A percentile compares a stretch with the other conserved stretches of the same genome.
phyloP scores from a whole-genome alignment of 2,329 filamentous ascomycete species.

The Parascedosporium putredinis region DNA sequence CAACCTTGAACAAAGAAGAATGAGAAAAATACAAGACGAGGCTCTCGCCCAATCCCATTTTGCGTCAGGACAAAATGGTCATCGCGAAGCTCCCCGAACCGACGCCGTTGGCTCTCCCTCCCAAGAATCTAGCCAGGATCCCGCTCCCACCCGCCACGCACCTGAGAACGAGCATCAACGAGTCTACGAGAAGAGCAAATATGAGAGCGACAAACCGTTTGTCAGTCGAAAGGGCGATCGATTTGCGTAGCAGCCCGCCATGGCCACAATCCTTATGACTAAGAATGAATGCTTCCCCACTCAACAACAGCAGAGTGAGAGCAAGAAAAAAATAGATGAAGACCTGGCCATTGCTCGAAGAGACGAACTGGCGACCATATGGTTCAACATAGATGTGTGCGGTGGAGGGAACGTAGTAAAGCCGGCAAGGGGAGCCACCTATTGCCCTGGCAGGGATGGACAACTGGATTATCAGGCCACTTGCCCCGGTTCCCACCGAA shows the following conservation, averaged over 20 bases:
- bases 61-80: conserved; percentile 17
- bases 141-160: conserved; percentile 76
- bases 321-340: too few relatives aligned
- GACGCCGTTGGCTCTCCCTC: conserved; percentile 53
- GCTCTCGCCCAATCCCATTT: conserved; percentile 9
- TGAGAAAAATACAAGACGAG: conserved; percentile 48
- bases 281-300: too few relatives aligned
- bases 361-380: too few relatives aligned
- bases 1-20: conserved; percentile 55
- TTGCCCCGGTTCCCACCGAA: too few relatives aligned
- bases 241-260: conserved; percentile 60
- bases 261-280: too few relatives aligned
- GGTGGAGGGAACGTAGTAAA: too few relatives aligned
- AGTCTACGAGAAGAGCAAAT: conserved; percentile 74
- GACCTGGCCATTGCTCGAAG: too few relatives aligned
- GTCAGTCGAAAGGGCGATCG: conserved; percentile 75
- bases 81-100: conserved; percentile 41
- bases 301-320: too few relatives aligned
- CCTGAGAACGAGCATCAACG: conserved; percentile 59
- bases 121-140: conserved; percentile 63
- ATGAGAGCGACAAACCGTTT: conserved; percentile 70
- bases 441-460: too few relatives aligned
- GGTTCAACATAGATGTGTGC: too few relatives aligned
- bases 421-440: too few relatives aligned
- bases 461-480: too few relatives aligned